A percentile compares a stretch with the other conserved stretches of the same genome.
These are phyloP conservation scores for Cadophora sp. DNA, from an alignment of 2,329 filamentous ascomycete genomes.

Conservation along the genomic window DNA sequence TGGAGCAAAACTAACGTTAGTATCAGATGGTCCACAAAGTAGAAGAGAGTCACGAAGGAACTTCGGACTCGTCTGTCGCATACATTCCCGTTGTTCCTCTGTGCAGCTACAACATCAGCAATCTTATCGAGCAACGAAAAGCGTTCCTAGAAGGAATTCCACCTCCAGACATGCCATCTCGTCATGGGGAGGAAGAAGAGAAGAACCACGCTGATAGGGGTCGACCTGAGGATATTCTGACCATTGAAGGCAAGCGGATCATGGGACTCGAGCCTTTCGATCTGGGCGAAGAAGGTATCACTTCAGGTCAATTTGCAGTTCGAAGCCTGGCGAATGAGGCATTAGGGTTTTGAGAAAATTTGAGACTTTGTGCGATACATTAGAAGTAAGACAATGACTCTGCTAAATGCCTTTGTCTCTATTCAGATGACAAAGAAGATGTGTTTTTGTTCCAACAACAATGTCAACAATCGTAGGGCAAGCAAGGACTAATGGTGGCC, in stretches of 20 bases:
- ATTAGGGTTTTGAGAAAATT: constrained; percentile 9
- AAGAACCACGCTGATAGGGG: constrained; percentile 22
- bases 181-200: constrained; percentile 61
- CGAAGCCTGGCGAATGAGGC: constrained; percentile 22
- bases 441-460: neutral
- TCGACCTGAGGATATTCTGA: constrained; percentile 20
- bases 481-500: neutral
- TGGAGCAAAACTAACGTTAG: neutral
- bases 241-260: constrained; percentile 20
- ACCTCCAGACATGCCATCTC: constrained; percentile 73
- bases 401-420: too few species aligned
- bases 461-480: neutral
- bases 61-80: constrained; percentile 22
- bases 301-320: constrained; percentile 17
- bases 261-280: constrained; percentile 26
- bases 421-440: neutral
- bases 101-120: constrained; percentile 74
- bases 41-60: constrained; percentile 23
- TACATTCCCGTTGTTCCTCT: constrained; percentile 70
- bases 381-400: too few species aligned
- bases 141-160: constrained; percentile 72
- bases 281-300: constrained; percentile 22
- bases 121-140: constrained; percentile 72
- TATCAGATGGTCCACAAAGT: constrained; percentile 25
- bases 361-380: too few species aligned